Conservation (phyloP, 352 stramenopile genomes). For the Globisporangium carolinianum region DNA sequence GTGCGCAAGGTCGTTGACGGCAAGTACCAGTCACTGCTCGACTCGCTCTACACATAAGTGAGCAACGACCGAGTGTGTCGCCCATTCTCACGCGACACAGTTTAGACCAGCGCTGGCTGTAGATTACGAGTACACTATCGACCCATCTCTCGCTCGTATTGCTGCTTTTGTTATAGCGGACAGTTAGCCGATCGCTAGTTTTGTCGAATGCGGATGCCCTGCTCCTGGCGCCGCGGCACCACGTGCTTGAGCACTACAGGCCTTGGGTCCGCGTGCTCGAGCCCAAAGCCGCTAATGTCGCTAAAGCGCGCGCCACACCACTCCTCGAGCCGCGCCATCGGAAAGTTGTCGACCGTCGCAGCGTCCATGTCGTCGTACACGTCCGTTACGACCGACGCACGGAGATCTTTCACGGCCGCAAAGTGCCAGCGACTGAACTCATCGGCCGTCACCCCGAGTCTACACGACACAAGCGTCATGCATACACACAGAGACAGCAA, state of each 20-base stretch:
- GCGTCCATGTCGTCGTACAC: constrained; percentile 63
- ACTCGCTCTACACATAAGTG: constrained; percentile 67
- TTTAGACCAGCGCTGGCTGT: constrained; percentile 3
- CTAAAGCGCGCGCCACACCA: constrained; percentile 49
- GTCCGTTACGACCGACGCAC: constrained; percentile 44
- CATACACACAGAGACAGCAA: neutral
- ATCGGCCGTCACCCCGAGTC: constrained; percentile 60
- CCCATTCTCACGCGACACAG: too few relatives aligned
- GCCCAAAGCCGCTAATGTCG: constrained; percentile 43
- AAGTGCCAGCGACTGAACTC: constrained; percentile 70
- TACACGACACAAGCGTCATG: constrained; percentile 15
- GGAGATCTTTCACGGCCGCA: constrained; percentile 67
- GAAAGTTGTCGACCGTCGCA: constrained; percentile 37
- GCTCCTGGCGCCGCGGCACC: constrained; percentile 48
- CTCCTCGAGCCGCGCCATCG: constrained; percentile 57
- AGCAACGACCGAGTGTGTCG: neutral
- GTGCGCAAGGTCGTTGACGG: constrained; percentile 51
- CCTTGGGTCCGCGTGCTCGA: constrained; percentile 68
- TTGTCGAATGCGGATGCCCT: constrained; percentile 81
- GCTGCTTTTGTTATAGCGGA: neutral
- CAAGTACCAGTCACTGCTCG: constrained; percentile 70
- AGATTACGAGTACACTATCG: constrained; percentile 11
- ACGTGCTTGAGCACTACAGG: constrained; percentile 20
- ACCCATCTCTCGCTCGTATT: neutral
- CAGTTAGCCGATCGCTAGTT: constrained; percentile 17